A percentile compares a stretch with the other conserved stretches of the same genome.
Evolutionary conservation across 306 rosid species (phyloP).

Genomic region (Senna siamea): DNA sequence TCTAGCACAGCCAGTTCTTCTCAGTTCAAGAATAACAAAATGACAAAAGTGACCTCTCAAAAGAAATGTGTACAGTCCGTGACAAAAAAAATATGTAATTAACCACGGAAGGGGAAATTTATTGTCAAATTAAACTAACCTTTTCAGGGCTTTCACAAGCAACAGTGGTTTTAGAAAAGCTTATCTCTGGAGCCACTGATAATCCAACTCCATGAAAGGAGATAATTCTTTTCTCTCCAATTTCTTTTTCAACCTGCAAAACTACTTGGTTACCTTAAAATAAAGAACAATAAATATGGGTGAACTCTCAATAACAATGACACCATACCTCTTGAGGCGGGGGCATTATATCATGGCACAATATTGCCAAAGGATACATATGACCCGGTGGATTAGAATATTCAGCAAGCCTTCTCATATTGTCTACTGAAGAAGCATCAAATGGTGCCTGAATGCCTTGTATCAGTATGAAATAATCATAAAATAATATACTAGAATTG

Average conservation of each 20-base stretch:
- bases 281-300: slow-evolving; percentile 28
- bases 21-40: slow-evolving; percentile 24
- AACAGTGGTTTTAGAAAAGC: slow-evolving; percentile 57
- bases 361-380: slow-evolving; percentile 81
- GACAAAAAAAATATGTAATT: slow-evolving; percentile 27
- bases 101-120: slow-evolving; percentile 26
- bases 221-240: slow-evolving; percentile 92
- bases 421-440: slow-evolving; percentile 88
- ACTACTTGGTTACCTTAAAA: slow-evolving; percentile 30
- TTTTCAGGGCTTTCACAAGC: slow-evolving; percentile 60
- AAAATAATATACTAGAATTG: slow-evolving; percentile 6
- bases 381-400: slow-evolving; percentile 89
- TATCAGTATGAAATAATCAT: slow-evolving; percentile 50
- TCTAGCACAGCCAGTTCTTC: slow-evolving; percentile 24
- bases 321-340: slow-evolving; percentile 75
- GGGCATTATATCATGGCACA: slow-evolving; percentile 94
- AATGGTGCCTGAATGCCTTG: slow-evolving; percentile 83
- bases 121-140: slow-evolving; percentile 55
- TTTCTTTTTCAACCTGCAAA: slow-evolving; percentile 83
- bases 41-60: slow-evolving; percentile 9
- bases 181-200: slow-evolving; percentile 73
- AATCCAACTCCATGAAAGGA: slow-evolving; percentile 78
- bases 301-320: slow-evolving; percentile 38
- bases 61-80: background rate
- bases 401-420: slow-evolving; percentile 87